These are phyloP conservation scores for Arbutus unedo DNA, from an alignment of 148 eudicot species.

Conservation along the genomic window DNA sequence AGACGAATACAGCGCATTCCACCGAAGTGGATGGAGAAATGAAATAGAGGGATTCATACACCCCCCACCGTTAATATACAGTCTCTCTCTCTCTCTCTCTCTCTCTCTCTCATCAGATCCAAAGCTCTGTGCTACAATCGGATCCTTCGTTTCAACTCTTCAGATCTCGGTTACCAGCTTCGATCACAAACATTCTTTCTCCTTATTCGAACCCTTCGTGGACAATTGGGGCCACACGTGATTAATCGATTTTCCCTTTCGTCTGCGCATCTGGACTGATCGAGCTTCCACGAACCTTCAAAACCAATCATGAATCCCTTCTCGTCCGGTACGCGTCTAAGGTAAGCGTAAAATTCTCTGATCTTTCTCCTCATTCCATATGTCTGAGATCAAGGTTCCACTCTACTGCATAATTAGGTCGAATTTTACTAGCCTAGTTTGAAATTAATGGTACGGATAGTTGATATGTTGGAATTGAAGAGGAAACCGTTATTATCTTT, in stretches of 20 bases:
- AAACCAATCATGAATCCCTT: slow-evolving; percentile 81
- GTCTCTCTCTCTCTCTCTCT: background rate
- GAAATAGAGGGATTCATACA: background rate
- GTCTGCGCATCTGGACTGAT: slow-evolving; percentile 39
- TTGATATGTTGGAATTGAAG: background rate
- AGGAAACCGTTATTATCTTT: background rate
- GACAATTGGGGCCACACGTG: slow-evolving; percentile 9
- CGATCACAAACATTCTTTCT: no score
- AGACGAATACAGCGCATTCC: background rate
- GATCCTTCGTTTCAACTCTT: slow-evolving; percentile 11
- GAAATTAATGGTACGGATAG: background rate
- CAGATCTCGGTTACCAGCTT: slow-evolving; percentile 15
- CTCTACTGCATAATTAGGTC: background rate
- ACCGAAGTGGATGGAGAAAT: background rate
- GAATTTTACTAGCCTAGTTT: background rate
- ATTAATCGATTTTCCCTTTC: slow-evolving; percentile 2
- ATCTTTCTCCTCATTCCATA: background rate
- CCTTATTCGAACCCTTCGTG: background rate
- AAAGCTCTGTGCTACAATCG: slow-evolving; percentile 3
- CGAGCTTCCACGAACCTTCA: slow-evolving; percentile 30
- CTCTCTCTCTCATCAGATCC: slow-evolving; percentile 13
- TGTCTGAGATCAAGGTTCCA: slow-evolving; percentile 2
- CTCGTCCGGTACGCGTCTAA: slow-evolving; percentile 90
- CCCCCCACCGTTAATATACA: background rate
- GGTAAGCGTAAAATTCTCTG: slow-evolving; percentile 40